Base-by-base conservation (phyloP, 1,139 yeast genomes). In the Saccharomycopsis phalli region DNA sequence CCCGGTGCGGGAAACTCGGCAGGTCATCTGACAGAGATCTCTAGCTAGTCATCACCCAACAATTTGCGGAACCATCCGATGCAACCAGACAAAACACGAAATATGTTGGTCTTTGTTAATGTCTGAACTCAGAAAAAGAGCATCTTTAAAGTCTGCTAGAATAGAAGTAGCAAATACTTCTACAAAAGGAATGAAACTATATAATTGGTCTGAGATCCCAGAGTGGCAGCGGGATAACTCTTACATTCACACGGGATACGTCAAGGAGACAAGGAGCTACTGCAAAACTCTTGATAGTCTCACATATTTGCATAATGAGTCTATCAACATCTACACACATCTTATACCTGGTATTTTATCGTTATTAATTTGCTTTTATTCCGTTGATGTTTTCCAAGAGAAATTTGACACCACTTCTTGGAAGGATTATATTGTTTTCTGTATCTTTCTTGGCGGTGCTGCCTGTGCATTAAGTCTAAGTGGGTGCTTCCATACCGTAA, bases 191-290 rank as follows among this genome's bases (percentile, higher is more conserved):
- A n/a, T n/a, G n/a, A n/a, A n/a, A n/a, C n/a, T n/a, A n/a, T n/a
- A n/a, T n/a, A n/a, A n/a, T n/a, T 71, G 63, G 60, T 62, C 71
- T 44, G 74, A 76, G 37, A 58, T 87, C 4, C 88, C 86, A 6
- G 74, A 68, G 5, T 87, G 96, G 96, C 95, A 83, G 54, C 69
- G 72, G 51, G 96, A 88, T 54, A 88, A 88, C 54, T 87, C 82
- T 51, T 83, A 60, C 56, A 86, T 87, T 33, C 58, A 66, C 23
- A 61, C 75, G 0, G 94, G 94, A 2, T 87, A 87, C 53, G 84
- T 87, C n/a, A 67, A 64, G 34, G 83, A 76, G 44, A 80, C 94
- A 0, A 57, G 62, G 35, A 77, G 83, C 40, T 68, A 65, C 42
- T 48, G 45, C 27, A 63, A 60, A 34, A 76, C 86, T 47, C 50